A percentile compares a stretch with the other conserved stretches of the same genome.
Evolutionary conservation across 148 eudicot genomes (phyloP).

Genomic region (Silene latifolia): DNA sequence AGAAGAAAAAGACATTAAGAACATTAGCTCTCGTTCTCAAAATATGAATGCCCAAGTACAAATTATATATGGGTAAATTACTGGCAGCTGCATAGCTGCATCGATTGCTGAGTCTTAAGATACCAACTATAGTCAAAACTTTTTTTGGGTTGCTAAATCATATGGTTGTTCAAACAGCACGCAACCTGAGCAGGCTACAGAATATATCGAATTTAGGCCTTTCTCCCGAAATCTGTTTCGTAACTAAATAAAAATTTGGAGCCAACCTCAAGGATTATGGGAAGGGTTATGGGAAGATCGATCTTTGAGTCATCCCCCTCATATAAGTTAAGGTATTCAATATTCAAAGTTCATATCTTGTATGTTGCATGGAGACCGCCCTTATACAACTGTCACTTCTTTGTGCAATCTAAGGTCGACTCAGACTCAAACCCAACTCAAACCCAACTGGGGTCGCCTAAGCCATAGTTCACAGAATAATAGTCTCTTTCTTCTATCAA

Average conservation of each 20-base stretch:
- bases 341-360: not conserved
- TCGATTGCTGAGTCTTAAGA: not conserved
- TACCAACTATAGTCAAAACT: not conserved
- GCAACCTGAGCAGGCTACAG: not conserved
- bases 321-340: not conserved
- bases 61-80: not conserved
- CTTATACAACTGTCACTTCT: not conserved
- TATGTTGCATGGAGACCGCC: not conserved
- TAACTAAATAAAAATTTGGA: not conserved
- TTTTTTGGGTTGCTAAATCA: not conserved
- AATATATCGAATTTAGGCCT: no score
- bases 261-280: not conserved
- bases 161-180: not conserved
- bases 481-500: not conserved
- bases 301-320: not conserved
- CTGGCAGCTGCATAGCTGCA: not conserved
- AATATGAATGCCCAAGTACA: not conserved
- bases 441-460: not conserved
- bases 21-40: conserved; percentile 2
- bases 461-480: not conserved
- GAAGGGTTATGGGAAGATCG: not conserved
- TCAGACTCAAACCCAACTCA: no score
- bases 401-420: not conserved
- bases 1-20: no score
- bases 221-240: not conserved